A percentile compares a stretch with the other conserved stretches of the same genome.
These are phyloP conservation scores for Yamadazyma phyllophila DNA, from an alignment of 805 yeast genomes.

Conservation along the genomic window DNA sequence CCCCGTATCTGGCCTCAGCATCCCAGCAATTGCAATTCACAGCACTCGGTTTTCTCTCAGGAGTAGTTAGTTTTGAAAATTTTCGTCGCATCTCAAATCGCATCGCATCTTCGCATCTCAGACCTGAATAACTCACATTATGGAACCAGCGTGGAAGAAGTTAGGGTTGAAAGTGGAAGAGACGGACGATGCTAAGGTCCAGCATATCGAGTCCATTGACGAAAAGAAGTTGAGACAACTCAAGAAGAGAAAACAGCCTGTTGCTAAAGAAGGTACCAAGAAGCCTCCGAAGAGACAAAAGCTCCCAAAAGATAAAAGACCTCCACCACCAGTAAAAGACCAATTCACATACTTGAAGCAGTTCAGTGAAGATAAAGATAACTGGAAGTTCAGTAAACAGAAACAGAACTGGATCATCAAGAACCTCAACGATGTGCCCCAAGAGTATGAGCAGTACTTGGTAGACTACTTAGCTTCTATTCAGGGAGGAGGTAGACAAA, in stretches of 20 bases:
- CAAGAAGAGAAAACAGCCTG: constrained; percentile 14
- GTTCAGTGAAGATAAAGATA: constrained; percentile 51
- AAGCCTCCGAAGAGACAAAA: constrained; percentile 72
- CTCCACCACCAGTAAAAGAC: constrained; percentile 75
- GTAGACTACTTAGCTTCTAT: constrained; percentile 54
- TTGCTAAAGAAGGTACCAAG: constrained; percentile 20
- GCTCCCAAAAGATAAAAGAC: constrained; percentile 63
- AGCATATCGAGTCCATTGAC: constrained; percentile 38
- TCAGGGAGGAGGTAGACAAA: constrained; percentile 66
- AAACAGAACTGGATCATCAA: constrained; percentile 83
- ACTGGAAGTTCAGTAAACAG: constrained; percentile 85
- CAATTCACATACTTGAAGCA: constrained; percentile 65
- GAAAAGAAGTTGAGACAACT: constrained; percentile 43
- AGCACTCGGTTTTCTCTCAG: not conserved
- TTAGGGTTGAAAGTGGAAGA: constrained; percentile 65
- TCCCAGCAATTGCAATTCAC: not conserved
- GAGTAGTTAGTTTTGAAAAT: not conserved
- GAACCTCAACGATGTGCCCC: constrained; percentile 53
- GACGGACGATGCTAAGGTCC: constrained; percentile 39
- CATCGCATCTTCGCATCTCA: constrained; percentile 3
- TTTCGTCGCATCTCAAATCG: constrained; percentile 1
- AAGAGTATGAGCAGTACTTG: constrained; percentile 51
- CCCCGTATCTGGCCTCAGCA: constrained; percentile 1
- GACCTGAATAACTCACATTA: not conserved
- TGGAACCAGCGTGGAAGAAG: constrained; percentile 77